phyloP scores from a whole-genome alignment of 2,329 filamentous ascomycete species.

The Dothideomycetes sp. region DNA sequence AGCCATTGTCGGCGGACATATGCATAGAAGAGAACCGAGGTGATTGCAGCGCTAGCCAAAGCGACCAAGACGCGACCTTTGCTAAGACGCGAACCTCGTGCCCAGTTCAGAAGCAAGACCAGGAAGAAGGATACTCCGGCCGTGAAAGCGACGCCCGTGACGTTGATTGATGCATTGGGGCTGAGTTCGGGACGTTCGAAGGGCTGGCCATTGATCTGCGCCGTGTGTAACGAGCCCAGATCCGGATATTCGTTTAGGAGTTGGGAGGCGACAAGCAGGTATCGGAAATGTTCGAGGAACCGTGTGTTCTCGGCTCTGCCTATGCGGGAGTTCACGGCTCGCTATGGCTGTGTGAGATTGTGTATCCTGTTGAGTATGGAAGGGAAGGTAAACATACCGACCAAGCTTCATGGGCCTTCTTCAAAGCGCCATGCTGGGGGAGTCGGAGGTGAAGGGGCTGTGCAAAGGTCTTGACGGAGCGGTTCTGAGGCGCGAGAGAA shows the following conservation, averaged over 20 bases:
- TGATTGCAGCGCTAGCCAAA: slow-evolving; percentile 41
- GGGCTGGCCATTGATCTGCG: slow-evolving; percentile 13
- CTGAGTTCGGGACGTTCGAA: neutral
- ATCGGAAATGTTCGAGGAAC: slow-evolving; percentile 88
- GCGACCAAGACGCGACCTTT: slow-evolving; percentile 42
- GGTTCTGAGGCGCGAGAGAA: slow-evolving; percentile 39
- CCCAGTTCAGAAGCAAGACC: slow-evolving; percentile 64
- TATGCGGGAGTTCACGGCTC: slow-evolving; percentile 61
- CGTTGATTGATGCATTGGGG: neutral
- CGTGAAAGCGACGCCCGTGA: slow-evolving; percentile 53
- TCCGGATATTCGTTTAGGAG: slow-evolving; percentile 60
- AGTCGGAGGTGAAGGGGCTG: slow-evolving; percentile 34
- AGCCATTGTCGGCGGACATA: slow-evolving; percentile 75
- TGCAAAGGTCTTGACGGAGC: slow-evolving; percentile 36
- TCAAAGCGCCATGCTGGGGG: slow-evolving; percentile 24
- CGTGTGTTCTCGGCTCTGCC: slow-evolving; percentile 70
- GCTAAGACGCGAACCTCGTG: slow-evolving; percentile 36
- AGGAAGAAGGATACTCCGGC: slow-evolving; percentile 52
- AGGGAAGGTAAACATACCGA: slow-evolving; percentile 7
- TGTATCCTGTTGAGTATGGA: no score
- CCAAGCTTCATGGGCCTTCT: slow-evolving; percentile 18
- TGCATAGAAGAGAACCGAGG: slow-evolving; percentile 55
- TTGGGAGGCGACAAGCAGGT: slow-evolving; percentile 86
- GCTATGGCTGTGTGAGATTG: slow-evolving; percentile 29
- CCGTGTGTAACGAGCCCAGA: slow-evolving; percentile 31